Evolutionary conservation across 148 eudicot species (phyloP).

Genomic region (Vaccinium myrtillus): DNA sequence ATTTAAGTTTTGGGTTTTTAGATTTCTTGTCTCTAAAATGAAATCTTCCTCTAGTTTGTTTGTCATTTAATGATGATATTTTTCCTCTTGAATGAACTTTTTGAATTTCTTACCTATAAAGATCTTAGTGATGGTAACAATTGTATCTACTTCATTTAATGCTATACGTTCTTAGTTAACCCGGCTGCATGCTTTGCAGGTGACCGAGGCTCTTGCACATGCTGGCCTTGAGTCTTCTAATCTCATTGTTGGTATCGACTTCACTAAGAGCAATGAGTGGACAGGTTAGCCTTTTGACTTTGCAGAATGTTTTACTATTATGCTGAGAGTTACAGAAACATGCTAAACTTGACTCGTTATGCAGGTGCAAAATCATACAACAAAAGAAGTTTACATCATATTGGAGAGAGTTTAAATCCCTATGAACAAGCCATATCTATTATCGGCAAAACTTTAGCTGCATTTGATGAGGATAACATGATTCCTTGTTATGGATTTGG

Average conservation of each 20-base stretch:
- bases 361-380: slow-evolving; percentile 74
- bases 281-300: slow-evolving; percentile 51
- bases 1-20: background rate
- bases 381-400: slow-evolving; percentile 81
- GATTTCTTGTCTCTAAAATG: background rate
- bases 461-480: slow-evolving; percentile 91
- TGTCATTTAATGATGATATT: background rate
- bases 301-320: background rate
- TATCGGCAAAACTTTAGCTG: slow-evolving; percentile 83
- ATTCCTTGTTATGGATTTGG: slow-evolving; percentile 99
- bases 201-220: slow-evolving; percentile 77
- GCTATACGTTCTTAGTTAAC: slow-evolving; percentile 6
- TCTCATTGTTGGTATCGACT: slow-evolving; percentile 91
- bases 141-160: background rate
- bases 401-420: slow-evolving; percentile 62
- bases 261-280: slow-evolving; percentile 99
- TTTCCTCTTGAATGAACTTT: background rate
- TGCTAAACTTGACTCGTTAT: slow-evolving; percentile 24
- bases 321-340: background rate
- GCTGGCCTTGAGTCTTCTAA: slow-evolving; percentile 98
- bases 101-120: background rate
- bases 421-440: slow-evolving; percentile 93
- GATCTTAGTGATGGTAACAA: background rate
- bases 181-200: slow-evolving; percentile 43
- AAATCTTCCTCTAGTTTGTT: background rate